Evolutionary conservation across 2,329 filamentous ascomycete genomes (phyloP).

Genomic region (Xylariaceae sp.): DNA sequence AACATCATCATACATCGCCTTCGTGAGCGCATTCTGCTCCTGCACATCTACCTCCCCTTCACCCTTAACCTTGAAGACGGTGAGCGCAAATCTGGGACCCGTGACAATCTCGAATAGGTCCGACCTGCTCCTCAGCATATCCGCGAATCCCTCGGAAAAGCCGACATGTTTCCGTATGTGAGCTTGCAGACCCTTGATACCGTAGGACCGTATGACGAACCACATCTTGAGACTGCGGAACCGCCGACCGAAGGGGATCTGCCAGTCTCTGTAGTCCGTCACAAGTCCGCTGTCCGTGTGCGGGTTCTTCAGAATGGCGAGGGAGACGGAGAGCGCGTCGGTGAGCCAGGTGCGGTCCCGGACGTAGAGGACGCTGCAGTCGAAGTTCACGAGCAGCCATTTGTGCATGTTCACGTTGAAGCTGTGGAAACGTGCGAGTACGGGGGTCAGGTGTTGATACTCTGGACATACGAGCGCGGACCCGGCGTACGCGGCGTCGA

Average conservation of each 20-base stretch:
- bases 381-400: slow-evolving; percentile 93
- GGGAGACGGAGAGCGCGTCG: slow-evolving; percentile 60
- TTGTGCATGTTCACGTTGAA: slow-evolving; percentile 98
- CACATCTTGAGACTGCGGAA: slow-evolving; percentile 91
- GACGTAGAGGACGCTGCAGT: slow-evolving; percentile 77
- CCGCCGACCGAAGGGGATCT: slow-evolving; percentile 84
- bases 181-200: slow-evolving; percentile 67
- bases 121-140: slow-evolving; percentile 49
- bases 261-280: slow-evolving; percentile 96
- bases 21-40: slow-evolving; percentile 64
- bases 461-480: slow-evolving; percentile 79
- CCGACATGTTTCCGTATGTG: slow-evolving; percentile 68
- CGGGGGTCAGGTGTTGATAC: slow-evolving; percentile 60
- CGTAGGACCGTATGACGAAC: slow-evolving; percentile 86
- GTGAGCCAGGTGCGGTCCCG: slow-evolving; percentile 73
- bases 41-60: slow-evolving; percentile 34
- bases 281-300: slow-evolving; percentile 79
- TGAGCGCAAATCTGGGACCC: slow-evolving; percentile 71
- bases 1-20: slow-evolving; percentile 69
- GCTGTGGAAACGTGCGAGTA: slow-evolving; percentile 69
- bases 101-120: slow-evolving; percentile 77
- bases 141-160: slow-evolving; percentile 67
- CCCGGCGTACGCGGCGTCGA: slow-evolving; percentile 91
- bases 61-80: slow-evolving; percentile 53
- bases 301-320: slow-evolving; percentile 75